Evolutionary conservation across 2,329 filamentous ascomycete species (phyloP).

Genomic region (Diplodia sapinea): DNA sequence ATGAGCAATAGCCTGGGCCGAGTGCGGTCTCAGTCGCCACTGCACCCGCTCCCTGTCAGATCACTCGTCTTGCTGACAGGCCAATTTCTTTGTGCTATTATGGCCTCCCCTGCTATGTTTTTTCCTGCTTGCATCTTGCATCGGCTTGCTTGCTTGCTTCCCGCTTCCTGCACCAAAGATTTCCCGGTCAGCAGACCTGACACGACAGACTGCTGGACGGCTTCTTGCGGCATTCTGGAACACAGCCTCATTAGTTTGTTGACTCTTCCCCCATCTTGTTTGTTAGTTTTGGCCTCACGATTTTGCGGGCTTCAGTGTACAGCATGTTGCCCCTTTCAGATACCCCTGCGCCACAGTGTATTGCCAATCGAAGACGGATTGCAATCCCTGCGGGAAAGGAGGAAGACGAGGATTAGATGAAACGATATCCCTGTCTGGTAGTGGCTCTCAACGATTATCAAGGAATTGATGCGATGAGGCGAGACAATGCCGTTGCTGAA

Average conservation of each 20-base stretch:
- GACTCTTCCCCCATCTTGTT: background rate
- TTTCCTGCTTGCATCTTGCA: conserved; percentile 10
- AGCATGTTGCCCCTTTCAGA: background rate
- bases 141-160: conserved; percentile 8
- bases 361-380: background rate
- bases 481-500: conserved; percentile 17
- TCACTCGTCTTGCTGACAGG: background rate
- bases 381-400: background rate
- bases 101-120: background rate
- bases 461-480: background rate
- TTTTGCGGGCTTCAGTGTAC: background rate
- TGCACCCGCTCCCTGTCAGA: conserved; percentile 9
- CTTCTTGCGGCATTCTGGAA: conserved; percentile 16
- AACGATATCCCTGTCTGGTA: background rate
- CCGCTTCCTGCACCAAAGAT: conserved; percentile 5
- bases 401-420: background rate
- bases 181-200: background rate
- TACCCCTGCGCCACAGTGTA: conserved; percentile 15
- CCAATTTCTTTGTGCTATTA: background rate
- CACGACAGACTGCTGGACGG: conserved; percentile 3
- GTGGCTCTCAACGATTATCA: no score
- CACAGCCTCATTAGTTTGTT: conserved; percentile 17
- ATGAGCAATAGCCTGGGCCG: conserved; percentile 7
- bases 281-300: background rate
- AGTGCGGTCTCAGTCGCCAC: background rate